Conservation (phyloP, 495 filamentous ascomycete species). For the Hyaloscypha bicolor region DNA sequence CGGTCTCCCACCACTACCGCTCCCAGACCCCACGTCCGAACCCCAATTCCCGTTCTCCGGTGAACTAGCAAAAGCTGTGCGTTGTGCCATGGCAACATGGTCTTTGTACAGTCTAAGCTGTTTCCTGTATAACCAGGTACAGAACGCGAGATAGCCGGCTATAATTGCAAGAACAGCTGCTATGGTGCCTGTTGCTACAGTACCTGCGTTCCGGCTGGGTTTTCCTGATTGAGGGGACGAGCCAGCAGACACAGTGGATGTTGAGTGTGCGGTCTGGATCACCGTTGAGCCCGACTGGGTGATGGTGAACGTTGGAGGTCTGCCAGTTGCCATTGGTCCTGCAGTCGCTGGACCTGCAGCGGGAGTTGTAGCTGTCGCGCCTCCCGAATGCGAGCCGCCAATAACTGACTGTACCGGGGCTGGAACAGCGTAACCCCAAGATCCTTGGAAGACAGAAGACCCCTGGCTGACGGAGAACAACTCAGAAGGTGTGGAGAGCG, state of each 20-base stretch:
- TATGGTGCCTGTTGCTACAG: conserved; percentile 65
- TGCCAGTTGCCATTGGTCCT: conserved; percentile 71
- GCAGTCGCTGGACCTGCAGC: conserved; percentile 59
- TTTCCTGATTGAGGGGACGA: neutral
- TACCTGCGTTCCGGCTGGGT: conserved; percentile 51
- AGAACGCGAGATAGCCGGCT: conserved; percentile 68
- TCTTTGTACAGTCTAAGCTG: conserved; percentile 63
- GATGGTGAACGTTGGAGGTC: conserved; percentile 63
- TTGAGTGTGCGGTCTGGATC: conserved; percentile 41
- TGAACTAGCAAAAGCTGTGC: conserved; percentile 26
- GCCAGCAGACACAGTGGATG: conserved; percentile 25
- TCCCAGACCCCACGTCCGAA: conserved; percentile 17
- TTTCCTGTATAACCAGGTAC: conserved; percentile 68
- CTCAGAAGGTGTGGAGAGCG: conserved; percentile 29
- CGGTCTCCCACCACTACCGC: conserved; percentile 25
- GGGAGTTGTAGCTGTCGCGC: conserved; percentile 68
- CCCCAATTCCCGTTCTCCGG: conserved; percentile 11
- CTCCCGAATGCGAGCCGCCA: conserved; percentile 61
- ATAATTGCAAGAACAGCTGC: conserved; percentile 61
- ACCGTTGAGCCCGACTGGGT: conserved; percentile 60
- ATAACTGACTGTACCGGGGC: conserved; percentile 59
- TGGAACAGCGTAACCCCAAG: conserved; percentile 67
- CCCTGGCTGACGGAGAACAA: conserved; percentile 31
- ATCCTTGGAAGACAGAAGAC: conserved; percentile 53
- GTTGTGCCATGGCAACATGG: conserved; percentile 60